These are phyloP conservation scores for Calonectria leucothoes DNA, from an alignment of 2,329 filamentous ascomycete genomes.

Conservation along the genomic window DNA sequence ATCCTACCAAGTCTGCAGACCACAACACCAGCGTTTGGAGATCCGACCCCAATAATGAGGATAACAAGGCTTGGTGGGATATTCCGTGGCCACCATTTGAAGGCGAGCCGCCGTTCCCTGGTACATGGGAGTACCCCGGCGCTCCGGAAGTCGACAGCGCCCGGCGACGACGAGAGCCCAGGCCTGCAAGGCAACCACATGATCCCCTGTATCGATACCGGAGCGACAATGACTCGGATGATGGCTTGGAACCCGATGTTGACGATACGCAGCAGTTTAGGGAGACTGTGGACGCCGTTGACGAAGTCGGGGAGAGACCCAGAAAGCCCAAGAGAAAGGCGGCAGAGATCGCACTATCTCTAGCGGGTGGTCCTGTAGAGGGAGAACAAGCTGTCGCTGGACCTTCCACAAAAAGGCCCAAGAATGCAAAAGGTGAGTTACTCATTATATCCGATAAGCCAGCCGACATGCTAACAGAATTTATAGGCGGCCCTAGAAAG, in stretches of 20 bases:
- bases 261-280: slow-evolving; percentile 28
- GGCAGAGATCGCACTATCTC: neutral
- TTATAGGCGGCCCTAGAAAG: neutral
- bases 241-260: slow-evolving; percentile 30
- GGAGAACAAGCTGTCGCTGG: neutral
- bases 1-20: slow-evolving; percentile 35
- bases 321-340: neutral
- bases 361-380: neutral
- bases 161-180: neutral
- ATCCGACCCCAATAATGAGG: slow-evolving; percentile 47
- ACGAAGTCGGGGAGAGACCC: too few species aligned
- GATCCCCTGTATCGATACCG: slow-evolving; percentile 36
- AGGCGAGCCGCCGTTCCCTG: slow-evolving; percentile 36
- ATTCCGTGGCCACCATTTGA: slow-evolving; percentile 45
- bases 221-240: slow-evolving; percentile 35
- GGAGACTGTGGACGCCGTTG: neutral
- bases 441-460: neutral
- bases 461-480: neutral
- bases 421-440: neutral
- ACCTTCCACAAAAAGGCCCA: neutral
- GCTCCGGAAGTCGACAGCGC: neutral
- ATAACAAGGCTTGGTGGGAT: slow-evolving; percentile 38
- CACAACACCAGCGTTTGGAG: slow-evolving; percentile 37
- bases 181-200: neutral
- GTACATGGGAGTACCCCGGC: slow-evolving; percentile 31